Percentiles rank a stretch among this genome's conserved stretches.
Evolutionary conservation across 768 basidiomycete species (phyloP).

Genomic region (Amyloporia xantha): DNA sequence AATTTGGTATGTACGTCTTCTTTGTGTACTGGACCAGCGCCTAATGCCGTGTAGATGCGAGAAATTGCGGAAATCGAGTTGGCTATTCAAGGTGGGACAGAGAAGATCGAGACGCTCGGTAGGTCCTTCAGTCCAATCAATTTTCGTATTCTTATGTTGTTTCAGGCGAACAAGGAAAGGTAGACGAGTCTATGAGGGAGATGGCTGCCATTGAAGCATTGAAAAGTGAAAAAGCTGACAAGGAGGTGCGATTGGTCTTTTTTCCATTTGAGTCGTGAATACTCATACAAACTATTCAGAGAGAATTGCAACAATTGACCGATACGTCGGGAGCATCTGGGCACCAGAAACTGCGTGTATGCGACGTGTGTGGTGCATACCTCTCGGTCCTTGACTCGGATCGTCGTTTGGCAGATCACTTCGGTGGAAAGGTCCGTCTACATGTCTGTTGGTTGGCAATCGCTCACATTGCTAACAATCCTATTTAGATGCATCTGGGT

Average conservation of each 20-base stretch:
- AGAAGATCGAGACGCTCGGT: slow-evolving; percentile 95
- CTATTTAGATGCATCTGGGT: slow-evolving; percentile 88
- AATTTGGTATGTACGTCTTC: slow-evolving; percentile 57
- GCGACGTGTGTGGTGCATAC: slow-evolving; percentile 99
- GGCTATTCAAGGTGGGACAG: slow-evolving; percentile 96
- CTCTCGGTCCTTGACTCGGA: slow-evolving; percentile 97
- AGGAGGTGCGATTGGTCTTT: slow-evolving; percentile 82
- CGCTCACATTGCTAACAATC: not conserved
- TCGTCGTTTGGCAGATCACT: slow-evolving; percentile 97
- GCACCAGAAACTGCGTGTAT: slow-evolving; percentile 99
- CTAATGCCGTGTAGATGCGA: slow-evolving; percentile 59
- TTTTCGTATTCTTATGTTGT: slow-evolving; percentile 6
- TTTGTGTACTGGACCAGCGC: not conserved
- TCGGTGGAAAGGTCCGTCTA: slow-evolving; percentile 89
- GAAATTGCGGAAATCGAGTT: slow-evolving; percentile 99
- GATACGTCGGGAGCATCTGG: slow-evolving; percentile 98
- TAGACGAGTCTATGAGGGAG: slow-evolving; percentile 98
- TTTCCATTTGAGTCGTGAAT: not conserved
- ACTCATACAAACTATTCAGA: too few relatives aligned
- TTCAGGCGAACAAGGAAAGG: slow-evolving; percentile 94
- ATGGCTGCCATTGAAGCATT: slow-evolving; percentile 96
- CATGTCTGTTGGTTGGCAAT: not conserved
- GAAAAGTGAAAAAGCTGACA: slow-evolving; percentile 92
- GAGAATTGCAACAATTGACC: slow-evolving; percentile 91
- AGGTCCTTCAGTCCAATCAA: slow-evolving; percentile 19